Percentiles rank a stretch among this genome's conserved stretches.
Evolutionary conservation across 345 rosid genomes (phyloP).

Genomic region (Ailanthus altissimus): DNA sequence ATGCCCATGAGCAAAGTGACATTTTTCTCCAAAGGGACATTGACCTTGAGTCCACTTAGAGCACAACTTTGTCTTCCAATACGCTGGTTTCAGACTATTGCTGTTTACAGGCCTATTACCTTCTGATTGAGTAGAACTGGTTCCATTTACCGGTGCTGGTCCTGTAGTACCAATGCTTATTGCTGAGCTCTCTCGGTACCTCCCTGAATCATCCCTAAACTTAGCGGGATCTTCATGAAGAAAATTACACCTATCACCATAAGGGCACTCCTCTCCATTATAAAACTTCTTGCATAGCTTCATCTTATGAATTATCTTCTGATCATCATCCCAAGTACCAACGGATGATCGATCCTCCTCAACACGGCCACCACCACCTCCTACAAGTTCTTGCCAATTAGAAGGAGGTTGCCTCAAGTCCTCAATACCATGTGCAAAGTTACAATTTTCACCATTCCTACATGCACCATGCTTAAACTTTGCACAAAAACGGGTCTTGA

Average conservation of each 20-base stretch:
- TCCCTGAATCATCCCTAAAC: slow-evolving; percentile 71
- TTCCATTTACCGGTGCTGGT: slow-evolving; percentile 37
- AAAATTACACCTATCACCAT: slow-evolving; percentile 92
- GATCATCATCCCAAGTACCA: slow-evolving; percentile 85
- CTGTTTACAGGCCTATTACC: slow-evolving; percentile 44
- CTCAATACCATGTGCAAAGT: slow-evolving; percentile 89
- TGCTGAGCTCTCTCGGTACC: slow-evolving; percentile 75
- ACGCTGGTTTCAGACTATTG: slow-evolving; percentile 55
- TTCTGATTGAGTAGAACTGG: slow-evolving; percentile 44
- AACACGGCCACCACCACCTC: slow-evolving; percentile 49
- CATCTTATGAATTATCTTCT: slow-evolving; percentile 86
- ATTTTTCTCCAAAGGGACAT: slow-evolving; percentile 88
- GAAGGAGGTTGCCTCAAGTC: slow-evolving; percentile 92
- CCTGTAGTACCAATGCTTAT: slow-evolving; percentile 64
- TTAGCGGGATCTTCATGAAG: slow-evolving; percentile 84
- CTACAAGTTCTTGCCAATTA: slow-evolving; percentile 93
- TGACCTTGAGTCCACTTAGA: slow-evolving; percentile 76
- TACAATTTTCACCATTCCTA: slow-evolving; percentile 90
- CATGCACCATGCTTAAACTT: slow-evolving; percentile 67
- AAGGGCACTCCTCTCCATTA: slow-evolving; percentile 91
- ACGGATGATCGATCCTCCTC: slow-evolving; percentile 54
- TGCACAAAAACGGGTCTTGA: slow-evolving; percentile 84
- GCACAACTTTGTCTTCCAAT: slow-evolving; percentile 92
- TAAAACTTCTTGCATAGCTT: slow-evolving; percentile 96
- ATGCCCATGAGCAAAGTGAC: slow-evolving; percentile 95